A percentile compares a stretch with the other conserved stretches of the same genome.
Conservation (phyloP, 2,329 filamentous ascomycete species). For the Blastomyces gilchristii region DNA sequence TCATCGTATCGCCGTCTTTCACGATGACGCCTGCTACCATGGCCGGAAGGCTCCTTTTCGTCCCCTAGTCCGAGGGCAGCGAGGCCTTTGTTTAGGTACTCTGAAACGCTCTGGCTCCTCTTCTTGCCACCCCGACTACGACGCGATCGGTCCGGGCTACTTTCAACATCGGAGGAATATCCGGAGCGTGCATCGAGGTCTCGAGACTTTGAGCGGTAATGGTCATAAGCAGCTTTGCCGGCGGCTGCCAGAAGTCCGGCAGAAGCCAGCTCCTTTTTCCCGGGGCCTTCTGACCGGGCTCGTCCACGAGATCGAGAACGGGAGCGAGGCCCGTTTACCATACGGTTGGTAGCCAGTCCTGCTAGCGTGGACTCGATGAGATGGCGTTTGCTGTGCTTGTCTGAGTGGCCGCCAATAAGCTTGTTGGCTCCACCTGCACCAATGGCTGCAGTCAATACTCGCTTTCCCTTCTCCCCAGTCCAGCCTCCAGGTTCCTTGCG, state of each 20-base stretch:
- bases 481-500: conserved; percentile 82
- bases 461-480: conserved; percentile 85
- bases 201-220: conserved; percentile 35
- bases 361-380: conserved; percentile 80
- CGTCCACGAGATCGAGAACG: conserved; percentile 54
- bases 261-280: conserved; percentile 36
- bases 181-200: conserved; percentile 19
- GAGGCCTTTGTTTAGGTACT: conserved; percentile 37
- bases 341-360: conserved; percentile 72
- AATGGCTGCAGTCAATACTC: conserved; percentile 74
- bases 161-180: conserved; percentile 43
- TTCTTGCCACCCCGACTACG: conserved; percentile 34
- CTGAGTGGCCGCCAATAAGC: conserved; percentile 55
- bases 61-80: conserved; percentile 36
- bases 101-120: conserved; percentile 39
- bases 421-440: conserved; percentile 80
- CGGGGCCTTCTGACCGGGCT: conserved; percentile 35
- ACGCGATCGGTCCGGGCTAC: conserved; percentile 45
- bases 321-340: conserved; percentile 72
- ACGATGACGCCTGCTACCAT: conserved; percentile 26
- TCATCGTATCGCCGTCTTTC: conserved; percentile 24
- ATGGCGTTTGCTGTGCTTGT: conserved; percentile 67
- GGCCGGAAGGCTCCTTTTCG: conserved; percentile 18
- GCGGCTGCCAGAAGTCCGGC: conserved; percentile 38
- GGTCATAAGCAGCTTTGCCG: conserved; percentile 38